Conservation (phyloP, 768 basidiomycete genomes). For the Lactarius deliciosus region DNA sequence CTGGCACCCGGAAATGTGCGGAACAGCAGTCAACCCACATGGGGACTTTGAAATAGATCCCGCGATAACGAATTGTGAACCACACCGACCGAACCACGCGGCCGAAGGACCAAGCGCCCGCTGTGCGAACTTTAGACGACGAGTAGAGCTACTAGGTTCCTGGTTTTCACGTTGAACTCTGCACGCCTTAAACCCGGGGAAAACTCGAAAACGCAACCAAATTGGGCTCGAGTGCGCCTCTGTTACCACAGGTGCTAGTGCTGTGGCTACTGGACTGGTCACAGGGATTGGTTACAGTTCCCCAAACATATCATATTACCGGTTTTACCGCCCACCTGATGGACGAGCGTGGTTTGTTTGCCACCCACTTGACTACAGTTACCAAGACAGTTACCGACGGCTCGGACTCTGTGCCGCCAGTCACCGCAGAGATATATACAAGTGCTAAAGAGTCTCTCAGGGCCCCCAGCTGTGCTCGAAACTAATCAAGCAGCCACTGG, state of each 20-base stretch:
- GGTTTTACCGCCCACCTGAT: neutral
- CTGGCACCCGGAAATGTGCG: neutral
- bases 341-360: neutral
- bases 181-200: neutral
- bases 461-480: neutral
- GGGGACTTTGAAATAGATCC: neutral
- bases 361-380: too few relatives aligned
- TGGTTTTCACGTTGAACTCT: too few relatives aligned
- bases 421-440: neutral
- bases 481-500: neutral
- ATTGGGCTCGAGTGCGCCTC: neutral
- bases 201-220: neutral
- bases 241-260: neutral
- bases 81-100: neutral
- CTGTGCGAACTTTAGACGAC: neutral
- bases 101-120: neutral
- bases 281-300: neutral
- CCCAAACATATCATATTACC: neutral
- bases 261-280: neutral
- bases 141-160: neutral
- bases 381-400: neutral
- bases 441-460: neutral
- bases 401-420: neutral
- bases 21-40: neutral
- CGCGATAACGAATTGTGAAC: neutral